Conservation (phyloP, 768 basidiomycete genomes). For the Boletus insuetus region DNA sequence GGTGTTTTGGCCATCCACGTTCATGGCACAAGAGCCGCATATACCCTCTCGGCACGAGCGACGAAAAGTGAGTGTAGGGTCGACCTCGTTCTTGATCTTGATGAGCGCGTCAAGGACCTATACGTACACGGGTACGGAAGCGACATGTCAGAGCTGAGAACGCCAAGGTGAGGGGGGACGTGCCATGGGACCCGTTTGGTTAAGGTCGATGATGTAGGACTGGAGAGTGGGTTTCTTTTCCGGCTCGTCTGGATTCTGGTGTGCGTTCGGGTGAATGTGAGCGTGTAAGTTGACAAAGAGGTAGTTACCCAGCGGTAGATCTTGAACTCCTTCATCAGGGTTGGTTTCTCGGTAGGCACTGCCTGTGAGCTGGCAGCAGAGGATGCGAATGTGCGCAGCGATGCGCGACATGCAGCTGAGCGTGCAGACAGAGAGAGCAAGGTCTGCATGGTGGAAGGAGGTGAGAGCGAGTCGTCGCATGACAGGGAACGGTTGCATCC, state of each 20-base stretch:
- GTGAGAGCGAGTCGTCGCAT: constrained; percentile 6
- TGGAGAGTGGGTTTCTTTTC: constrained; percentile 87
- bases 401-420: constrained; percentile 9
- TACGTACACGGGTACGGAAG: neutral
- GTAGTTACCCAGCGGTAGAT: constrained; percentile 90
- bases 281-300: neutral
- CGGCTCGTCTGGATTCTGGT: constrained; percentile 91
- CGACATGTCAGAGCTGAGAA: neutral
- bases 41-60: constrained; percentile 93
- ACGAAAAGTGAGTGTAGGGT: constrained; percentile 95
- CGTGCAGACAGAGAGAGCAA: neutral
- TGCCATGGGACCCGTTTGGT: constrained; percentile 95
- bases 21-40: constrained; percentile 99
- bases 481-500: constrained; percentile 3
- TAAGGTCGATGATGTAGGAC: constrained; percentile 88
- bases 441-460: constrained; percentile 12
- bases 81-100: constrained; percentile 99
- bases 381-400: constrained; percentile 33
- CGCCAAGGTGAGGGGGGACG: constrained; percentile 13
- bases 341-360: constrained; percentile 62
- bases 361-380: constrained; percentile 30
- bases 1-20: constrained; percentile 97
- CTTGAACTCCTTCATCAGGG: constrained; percentile 90
- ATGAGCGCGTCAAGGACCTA: constrained; percentile 89
- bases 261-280: neutral